These are phyloP conservation scores for Cenococcum geophilum DNA, from an alignment of 495 filamentous ascomycete species.

Conservation along the genomic window DNA sequence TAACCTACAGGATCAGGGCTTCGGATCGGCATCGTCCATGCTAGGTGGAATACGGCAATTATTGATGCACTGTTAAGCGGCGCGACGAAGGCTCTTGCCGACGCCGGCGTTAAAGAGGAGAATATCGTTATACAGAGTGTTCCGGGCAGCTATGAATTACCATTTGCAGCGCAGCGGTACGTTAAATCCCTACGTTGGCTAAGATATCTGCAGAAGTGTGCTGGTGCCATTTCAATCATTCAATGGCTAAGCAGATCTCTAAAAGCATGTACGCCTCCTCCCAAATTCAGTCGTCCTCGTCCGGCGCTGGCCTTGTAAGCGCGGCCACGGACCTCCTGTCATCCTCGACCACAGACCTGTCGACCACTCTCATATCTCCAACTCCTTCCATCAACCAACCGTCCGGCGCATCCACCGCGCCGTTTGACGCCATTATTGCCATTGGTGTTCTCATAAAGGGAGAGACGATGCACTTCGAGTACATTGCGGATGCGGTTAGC, in stretches of 20 bases:
- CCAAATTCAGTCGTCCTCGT: constrained; percentile 64
- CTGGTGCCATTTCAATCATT: too few relatives aligned
- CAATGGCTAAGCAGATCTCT: not conserved
- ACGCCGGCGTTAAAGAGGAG: constrained; percentile 72
- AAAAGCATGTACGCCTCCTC: constrained; percentile 71
- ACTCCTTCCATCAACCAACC: constrained; percentile 28
- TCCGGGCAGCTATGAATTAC: constrained; percentile 90
- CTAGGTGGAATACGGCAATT: constrained; percentile 79
- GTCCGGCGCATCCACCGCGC: constrained; percentile 42
- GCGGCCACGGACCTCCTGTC: constrained; percentile 64
- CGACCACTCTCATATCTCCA: constrained; percentile 56
- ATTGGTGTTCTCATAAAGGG: constrained; percentile 97
- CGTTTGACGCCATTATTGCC: constrained; percentile 90
- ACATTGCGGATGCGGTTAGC: constrained; percentile 85
- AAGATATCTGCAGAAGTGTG: not conserved
- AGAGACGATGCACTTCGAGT: constrained; percentile 98
- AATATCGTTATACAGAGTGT: constrained; percentile 87
- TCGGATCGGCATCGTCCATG: constrained; percentile 90
- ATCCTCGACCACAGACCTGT: constrained; percentile 66
- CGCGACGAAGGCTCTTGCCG: constrained; percentile 53
- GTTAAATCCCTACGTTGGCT: constrained; percentile 2
- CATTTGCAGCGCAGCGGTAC: constrained; percentile 77
- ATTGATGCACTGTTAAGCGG: constrained; percentile 77
- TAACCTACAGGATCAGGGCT: constrained; percentile 60
- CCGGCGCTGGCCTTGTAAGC: constrained; percentile 54